These are phyloP conservation scores for Umbelopsis ramanniana DNA, from an alignment of 192 early-diverging fungal genomes.

Conservation along the genomic window DNA sequence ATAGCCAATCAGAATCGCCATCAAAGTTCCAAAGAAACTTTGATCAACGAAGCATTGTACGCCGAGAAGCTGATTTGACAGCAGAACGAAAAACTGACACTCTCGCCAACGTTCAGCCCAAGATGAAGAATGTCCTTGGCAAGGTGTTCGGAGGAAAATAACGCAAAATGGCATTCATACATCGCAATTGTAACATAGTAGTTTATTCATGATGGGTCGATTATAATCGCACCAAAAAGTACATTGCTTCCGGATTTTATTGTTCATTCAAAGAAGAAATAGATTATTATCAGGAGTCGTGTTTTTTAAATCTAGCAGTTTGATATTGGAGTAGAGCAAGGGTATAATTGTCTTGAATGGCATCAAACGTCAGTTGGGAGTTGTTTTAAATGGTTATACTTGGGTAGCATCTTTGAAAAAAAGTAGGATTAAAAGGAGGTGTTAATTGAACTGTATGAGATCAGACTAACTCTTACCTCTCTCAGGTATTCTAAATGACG, in stretches of 20 bases:
- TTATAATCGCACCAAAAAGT: not conserved
- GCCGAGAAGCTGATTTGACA: conserved; percentile 44
- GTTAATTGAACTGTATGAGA: not conserved
- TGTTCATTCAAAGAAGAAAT: not conserved
- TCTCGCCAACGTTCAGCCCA: conserved; percentile 29
- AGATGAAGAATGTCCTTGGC: conserved; percentile 56
- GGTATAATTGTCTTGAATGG: not conserved
- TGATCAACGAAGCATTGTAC: conserved; percentile 68
- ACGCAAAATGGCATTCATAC: not conserved
- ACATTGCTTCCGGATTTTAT: not conserved
- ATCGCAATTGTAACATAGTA: conserved; percentile 13
- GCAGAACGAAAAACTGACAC: conserved; percentile 24
- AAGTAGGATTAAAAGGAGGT: not conserved
- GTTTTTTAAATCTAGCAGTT: not conserved
- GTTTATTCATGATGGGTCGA: conserved; percentile 1
- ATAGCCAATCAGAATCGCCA: conserved; percentile 30
- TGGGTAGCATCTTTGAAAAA: conserved; percentile 48
- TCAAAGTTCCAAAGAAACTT: conserved; percentile 56
- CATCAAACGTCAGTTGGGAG: conserved; percentile 11
- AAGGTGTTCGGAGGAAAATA: conserved; percentile 55
- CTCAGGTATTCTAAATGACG: conserved; percentile 76
- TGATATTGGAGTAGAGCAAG: not conserved
- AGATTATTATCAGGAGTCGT: not conserved
- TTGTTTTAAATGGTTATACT: conserved; percentile 60
- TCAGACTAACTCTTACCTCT: conserved; percentile 40